Evolutionary conservation across 768 basidiomycete species (phyloP).

Genomic region (Lanmaoa pseudosensibilis): DNA sequence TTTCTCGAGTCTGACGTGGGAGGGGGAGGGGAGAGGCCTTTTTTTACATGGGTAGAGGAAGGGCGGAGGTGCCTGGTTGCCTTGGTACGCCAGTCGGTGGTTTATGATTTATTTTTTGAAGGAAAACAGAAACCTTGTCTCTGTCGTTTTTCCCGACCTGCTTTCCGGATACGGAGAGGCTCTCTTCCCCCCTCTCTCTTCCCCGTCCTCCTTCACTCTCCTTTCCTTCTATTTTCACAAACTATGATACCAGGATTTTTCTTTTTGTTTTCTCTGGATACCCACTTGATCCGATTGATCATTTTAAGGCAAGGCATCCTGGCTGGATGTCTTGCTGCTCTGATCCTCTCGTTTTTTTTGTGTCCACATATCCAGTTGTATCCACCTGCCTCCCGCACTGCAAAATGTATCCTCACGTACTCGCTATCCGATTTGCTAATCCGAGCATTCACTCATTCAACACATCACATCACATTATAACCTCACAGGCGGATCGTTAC

Average conservation of each 20-base stretch:
- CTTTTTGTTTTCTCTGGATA: slow-evolving; percentile 5
- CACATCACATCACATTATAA: too few relatives aligned
- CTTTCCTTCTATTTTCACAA: not conserved
- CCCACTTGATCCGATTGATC: slow-evolving; percentile 4
- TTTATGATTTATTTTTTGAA: not conserved
- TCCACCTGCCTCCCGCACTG: slow-evolving; percentile 11
- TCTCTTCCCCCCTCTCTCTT: not conserved
- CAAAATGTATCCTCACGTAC: slow-evolving; percentile 24
- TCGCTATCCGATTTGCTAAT: slow-evolving; percentile 18
- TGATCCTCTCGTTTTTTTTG: not conserved
- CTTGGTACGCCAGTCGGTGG: slow-evolving; percentile 1
- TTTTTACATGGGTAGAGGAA: not conserved
- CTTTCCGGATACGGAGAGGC: not conserved
- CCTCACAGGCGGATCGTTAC: too few relatives aligned
- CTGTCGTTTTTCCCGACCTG: not conserved
- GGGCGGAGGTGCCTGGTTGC: not conserved
- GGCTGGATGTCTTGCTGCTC: slow-evolving; percentile 2
- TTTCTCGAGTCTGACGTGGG: not conserved
- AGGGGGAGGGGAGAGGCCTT: not conserved
- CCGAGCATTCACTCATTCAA: not conserved
- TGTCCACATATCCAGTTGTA: slow-evolving; percentile 20
- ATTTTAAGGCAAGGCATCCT: not conserved
- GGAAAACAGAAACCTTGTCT: not conserved
- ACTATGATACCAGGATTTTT: slow-evolving; percentile 3
- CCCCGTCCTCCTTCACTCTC: not conserved